Base-by-base conservation (phyloP, 169 alveolate genomes). In the Plasmodium cynomolgi region DNA sequence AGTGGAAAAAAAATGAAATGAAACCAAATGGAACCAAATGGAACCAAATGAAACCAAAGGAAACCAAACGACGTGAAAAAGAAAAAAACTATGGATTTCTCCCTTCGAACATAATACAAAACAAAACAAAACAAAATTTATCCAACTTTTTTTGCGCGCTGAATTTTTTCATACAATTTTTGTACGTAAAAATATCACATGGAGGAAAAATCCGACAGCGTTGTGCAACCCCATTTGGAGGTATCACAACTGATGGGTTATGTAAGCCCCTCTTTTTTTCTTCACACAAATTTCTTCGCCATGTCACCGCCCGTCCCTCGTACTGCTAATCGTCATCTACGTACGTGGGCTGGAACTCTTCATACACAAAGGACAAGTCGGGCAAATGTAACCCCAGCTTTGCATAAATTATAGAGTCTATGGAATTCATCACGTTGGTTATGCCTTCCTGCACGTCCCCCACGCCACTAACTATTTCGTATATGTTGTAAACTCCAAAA, bases 321-420 rank as follows among this genome's bases (percentile, higher is more conserved):
- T 54, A 84, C 31, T 23, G 58, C 68, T 86, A 86, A 31, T 72
- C 72, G 23, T 91, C 95, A 47, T 82, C 77, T 26, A 91, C 95
- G 79, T 91, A 91, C 1, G 95, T 91, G 37, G 95, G 95, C 85
- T 91, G 95, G 83, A 11, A 91, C 68, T 91, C 95, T n/a, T 75
- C 83, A 71, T 82, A 91, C 33, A 91, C 92, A 91, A 91, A 91
- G 79, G 84, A 82, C 33, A 91, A 56, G 56, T 91, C 95, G 20
- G 95, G 95, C 20, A 91, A 29, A 91, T 91, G 95, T 80, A 91
- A 13, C 33, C 95, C 95, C 37, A 91, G 34, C 77, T 91, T 91
- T 29, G 83, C 75, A 47, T 91, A 91, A 26, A 91, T 72, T 81
- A 71, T 81, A 31, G 92, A 17, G 54, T 91, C 95, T 29, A 91